Conservation (phyloP, 768 basidiomycete species). For the Erythrobasidium yunnanense region DNA sequence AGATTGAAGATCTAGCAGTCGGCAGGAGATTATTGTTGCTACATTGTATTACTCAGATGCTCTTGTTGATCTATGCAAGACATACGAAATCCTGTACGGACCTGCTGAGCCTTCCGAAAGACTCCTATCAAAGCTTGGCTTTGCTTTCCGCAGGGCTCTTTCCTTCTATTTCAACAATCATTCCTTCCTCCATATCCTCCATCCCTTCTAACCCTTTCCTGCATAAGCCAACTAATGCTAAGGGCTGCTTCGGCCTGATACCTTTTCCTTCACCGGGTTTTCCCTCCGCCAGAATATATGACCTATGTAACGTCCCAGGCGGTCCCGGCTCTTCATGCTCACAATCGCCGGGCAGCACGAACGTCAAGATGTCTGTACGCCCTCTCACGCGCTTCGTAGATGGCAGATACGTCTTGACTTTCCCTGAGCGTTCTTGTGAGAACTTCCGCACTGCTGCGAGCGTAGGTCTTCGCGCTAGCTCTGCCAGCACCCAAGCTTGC, state of each 20-base stretch:
- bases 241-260: slow-evolving; percentile 8
- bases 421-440: neutral
- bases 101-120: neutral
- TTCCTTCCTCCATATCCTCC: neutral
- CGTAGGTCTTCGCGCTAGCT: slow-evolving; percentile 13
- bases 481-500: slow-evolving; percentile 34
- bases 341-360: slow-evolving; percentile 8
- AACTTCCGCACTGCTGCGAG: neutral
- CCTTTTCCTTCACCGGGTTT: neutral
- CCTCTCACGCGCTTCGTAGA: neutral
- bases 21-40: neutral
- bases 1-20: neutral
- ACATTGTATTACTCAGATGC: neutral
- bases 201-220: neutral
- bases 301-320: neutral
- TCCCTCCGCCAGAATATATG: neutral
- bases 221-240: neutral
- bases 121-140: neutral
- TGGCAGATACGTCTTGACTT: neutral
- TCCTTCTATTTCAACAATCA: neutral
- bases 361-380: neutral
- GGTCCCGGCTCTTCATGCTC: slow-evolving; percentile 1
- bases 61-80: neutral
- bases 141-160: neutral
- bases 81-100: neutral